phyloP scores from a whole-genome alignment of 192 early-diverging fungal genomes.

The Linnemannia hyalina region DNA sequence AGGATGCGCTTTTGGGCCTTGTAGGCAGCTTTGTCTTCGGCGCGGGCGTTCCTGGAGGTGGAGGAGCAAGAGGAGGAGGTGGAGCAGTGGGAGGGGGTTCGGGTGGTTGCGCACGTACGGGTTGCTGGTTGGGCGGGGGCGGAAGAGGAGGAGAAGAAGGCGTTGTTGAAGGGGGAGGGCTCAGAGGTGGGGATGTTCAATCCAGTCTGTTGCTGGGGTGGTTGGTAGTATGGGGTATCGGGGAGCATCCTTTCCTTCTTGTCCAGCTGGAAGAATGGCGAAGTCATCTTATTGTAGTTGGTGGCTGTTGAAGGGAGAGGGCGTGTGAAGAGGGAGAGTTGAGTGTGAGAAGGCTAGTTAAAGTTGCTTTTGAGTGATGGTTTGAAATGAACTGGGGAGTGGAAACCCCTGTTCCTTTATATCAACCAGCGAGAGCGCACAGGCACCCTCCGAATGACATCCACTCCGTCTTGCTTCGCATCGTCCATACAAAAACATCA shows the following conservation, averaged over 20 bases:
- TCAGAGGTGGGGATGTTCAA: background rate
- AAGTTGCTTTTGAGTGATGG: background rate
- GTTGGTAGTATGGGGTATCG: background rate
- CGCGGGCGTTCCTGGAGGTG: background rate
- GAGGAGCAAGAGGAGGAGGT: background rate
- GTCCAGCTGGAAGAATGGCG: background rate
- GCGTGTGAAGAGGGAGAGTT: background rate
- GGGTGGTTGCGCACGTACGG: background rate
- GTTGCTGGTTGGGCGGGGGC: background rate
- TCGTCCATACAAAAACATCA: background rate
- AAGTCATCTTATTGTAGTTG: background rate
- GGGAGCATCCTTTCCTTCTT: background rate
- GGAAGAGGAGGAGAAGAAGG: background rate
- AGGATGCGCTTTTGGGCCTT: constrained; percentile 13
- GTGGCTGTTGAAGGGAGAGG: background rate
- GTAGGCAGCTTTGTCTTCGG: constrained; percentile 8
- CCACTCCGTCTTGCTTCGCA: background rate
- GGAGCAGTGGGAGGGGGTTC: background rate
- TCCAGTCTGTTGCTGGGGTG: background rate
- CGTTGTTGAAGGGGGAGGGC: background rate
- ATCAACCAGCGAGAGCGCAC: background rate
- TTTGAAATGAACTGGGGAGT: background rate
- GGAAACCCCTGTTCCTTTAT: background rate
- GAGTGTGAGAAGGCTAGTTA: background rate
- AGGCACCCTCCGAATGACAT: background rate